A percentile compares a stretch with the other conserved stretches of the same genome.
Evolutionary conservation across 1,284 basidiomycete species (phyloP).

Genomic region (Austroboletus novae-zelandiae): DNA sequence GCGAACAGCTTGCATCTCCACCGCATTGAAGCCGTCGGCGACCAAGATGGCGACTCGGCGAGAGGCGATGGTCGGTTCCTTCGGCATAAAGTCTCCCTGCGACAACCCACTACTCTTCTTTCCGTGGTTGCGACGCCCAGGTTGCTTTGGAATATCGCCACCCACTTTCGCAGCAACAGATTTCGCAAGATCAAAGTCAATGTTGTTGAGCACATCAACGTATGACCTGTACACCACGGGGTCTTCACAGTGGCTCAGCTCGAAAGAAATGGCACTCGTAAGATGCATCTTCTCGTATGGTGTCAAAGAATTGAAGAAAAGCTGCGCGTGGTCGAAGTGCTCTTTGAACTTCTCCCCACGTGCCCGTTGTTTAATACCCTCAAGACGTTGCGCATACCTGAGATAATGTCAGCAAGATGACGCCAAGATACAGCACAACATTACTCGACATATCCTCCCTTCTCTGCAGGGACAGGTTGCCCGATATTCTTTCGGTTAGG

Average conservation of each 20-base stretch:
- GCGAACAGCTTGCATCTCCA: conserved; percentile 57
- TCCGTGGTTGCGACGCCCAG: conserved; percentile 53
- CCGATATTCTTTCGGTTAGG: conserved; percentile 66
- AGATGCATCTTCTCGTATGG: conserved; percentile 68
- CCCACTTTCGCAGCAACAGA: conserved; percentile 64
- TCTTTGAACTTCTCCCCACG: conserved; percentile 74
- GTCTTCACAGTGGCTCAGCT: conserved; percentile 78
- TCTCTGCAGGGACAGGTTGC: conserved; percentile 42
- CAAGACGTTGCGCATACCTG: conserved; percentile 49
- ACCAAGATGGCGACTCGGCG: conserved; percentile 75
- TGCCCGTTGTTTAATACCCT: conserved; percentile 66
- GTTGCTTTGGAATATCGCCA: conserved; percentile 50
- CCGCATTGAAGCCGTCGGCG: conserved; percentile 68
- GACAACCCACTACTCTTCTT: conserved; percentile 54
- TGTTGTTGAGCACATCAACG: conserved; percentile 62
- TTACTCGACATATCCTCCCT: conserved; percentile 64
- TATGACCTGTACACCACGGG: conserved; percentile 65
- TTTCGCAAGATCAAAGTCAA: conserved; percentile 69
- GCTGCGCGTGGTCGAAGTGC: conserved; percentile 66
- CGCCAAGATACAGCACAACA: conserved; percentile 10
- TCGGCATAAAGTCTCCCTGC: conserved; percentile 55
- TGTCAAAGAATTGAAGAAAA: conserved; percentile 78
- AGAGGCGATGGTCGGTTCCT: conserved; percentile 62
- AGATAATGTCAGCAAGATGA: background rate
- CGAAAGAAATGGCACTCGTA: conserved; percentile 67